phyloP scores from a whole-genome alignment of 2,329 filamentous ascomycete species.

The Ophiostoma sp. region DNA sequence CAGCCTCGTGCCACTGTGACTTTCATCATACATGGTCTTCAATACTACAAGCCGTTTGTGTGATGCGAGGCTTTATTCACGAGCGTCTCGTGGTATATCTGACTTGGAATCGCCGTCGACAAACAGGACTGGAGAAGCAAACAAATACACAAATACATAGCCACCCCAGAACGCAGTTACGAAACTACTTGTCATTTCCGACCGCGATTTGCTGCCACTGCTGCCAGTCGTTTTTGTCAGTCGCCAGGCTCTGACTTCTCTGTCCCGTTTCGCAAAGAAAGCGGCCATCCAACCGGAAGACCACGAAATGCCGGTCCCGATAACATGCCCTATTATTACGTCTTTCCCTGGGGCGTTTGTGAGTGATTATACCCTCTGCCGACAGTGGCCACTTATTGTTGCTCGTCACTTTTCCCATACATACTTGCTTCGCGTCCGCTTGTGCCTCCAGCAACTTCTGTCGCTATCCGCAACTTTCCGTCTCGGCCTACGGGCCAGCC shows the following conservation, averaged over 20 bases:
- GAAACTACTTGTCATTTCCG: background rate
- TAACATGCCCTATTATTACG: background rate
- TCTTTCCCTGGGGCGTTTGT: background rate
- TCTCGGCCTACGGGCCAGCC: background rate
- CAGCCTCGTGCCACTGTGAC: background rate
- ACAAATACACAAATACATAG: background rate
- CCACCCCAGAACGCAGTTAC: background rate
- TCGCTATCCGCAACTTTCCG: conserved; percentile 17
- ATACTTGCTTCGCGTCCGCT: background rate
- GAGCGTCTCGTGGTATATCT: background rate
- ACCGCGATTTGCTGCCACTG: background rate
- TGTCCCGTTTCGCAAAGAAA: conserved; percentile 17
- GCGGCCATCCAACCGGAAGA: conserved; percentile 20
- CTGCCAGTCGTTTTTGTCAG: background rate
- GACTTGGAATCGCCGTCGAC: background rate
- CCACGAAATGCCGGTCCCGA: conserved; percentile 9
- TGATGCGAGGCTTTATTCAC: background rate
- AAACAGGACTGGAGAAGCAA: background rate
- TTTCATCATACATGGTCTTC: background rate
- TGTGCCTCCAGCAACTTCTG: conserved; percentile 17
- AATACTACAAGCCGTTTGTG: background rate
- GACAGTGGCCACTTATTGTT: background rate
- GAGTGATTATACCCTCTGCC: background rate
- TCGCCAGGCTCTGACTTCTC: background rate
- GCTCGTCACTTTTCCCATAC: background rate